Evolutionary conservation across 176 grass and related monocot species (phyloP).

Genomic region (Hordeum marinum): DNA sequence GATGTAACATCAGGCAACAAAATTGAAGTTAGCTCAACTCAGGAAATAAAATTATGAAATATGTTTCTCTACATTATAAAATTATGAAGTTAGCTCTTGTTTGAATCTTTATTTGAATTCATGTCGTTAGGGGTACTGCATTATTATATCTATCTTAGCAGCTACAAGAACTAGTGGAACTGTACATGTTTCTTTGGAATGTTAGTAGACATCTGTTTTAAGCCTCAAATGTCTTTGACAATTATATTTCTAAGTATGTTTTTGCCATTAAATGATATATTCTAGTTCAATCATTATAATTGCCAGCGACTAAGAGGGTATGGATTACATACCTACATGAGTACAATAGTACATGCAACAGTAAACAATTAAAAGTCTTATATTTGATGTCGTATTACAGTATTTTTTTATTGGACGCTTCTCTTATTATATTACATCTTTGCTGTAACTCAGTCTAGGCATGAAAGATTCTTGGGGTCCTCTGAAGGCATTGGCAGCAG

Average conservation of each 20-base stretch:
- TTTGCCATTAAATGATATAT: background rate
- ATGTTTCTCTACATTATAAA: background rate
- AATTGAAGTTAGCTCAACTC: background rate
- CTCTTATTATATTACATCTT: conserved; percentile 26
- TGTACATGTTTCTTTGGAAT: background rate
- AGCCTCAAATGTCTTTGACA: background rate
- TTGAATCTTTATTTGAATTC: background rate
- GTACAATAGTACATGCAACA: background rate
- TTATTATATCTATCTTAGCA: background rate
- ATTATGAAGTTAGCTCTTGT: background rate
- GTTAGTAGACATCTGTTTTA: background rate
- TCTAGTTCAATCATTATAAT: background rate
- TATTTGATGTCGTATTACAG: background rate
- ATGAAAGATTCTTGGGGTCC: conserved; percentile 99
- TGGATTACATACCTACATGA: background rate
- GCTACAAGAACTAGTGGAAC: background rate
- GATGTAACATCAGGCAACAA: background rate
- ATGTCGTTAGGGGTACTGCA: background rate
- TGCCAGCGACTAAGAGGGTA: background rate
- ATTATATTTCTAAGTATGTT: background rate
- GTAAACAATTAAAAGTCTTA: background rate
- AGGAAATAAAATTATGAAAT: background rate
- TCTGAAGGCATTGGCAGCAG: conserved; percentile 80
- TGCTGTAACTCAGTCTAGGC: conserved; percentile 66
- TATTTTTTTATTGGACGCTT: conserved; percentile 21